Evolutionary conservation across 352 stramenopile genomes (phyloP).

Genomic region (Pythium scleroteichum): DNA sequence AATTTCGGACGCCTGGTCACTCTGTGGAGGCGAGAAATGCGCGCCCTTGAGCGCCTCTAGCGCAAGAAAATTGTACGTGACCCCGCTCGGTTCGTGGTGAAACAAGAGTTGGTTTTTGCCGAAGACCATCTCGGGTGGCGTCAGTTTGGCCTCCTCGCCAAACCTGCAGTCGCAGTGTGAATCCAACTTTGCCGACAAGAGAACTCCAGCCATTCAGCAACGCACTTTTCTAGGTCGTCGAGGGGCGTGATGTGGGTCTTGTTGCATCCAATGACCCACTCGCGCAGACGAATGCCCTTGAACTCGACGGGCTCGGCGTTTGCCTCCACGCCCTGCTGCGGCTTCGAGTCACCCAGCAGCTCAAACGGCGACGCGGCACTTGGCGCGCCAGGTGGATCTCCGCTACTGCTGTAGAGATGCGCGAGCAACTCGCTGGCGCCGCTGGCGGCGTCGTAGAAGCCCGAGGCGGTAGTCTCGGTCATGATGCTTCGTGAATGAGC

Average conservation of each 20-base stretch:
- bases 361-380: constrained; percentile 28
- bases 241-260: constrained; percentile 85
- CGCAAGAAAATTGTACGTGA: constrained; percentile 79
- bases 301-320: constrained; percentile 63
- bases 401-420: constrained; percentile 37
- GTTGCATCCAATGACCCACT: constrained; percentile 74
- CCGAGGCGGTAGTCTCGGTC: constrained; percentile 20
- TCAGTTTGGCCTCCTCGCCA: constrained; percentile 62
- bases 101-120: constrained; percentile 81
- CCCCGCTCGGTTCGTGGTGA: constrained; percentile 63
- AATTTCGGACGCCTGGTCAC: constrained; percentile 46
- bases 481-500: background rate
- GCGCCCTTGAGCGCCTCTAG: constrained; percentile 75
- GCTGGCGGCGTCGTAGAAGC: constrained; percentile 57
- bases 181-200: constrained; percentile 3
- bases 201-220: background rate
- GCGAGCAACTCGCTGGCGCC: constrained; percentile 53
- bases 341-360: constrained; percentile 52
- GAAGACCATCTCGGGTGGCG: constrained; percentile 86
- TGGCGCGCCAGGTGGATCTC: background rate
- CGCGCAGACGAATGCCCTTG: constrained; percentile 61
- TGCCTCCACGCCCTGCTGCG: constrained; percentile 38
- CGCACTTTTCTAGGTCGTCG: constrained; percentile 65
- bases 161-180: constrained; percentile 36
- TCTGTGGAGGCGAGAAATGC: constrained; percentile 50